phyloP scores from a whole-genome alignment of 1,139 yeast genomes.

The Pichiaceae sp. region DNA sequence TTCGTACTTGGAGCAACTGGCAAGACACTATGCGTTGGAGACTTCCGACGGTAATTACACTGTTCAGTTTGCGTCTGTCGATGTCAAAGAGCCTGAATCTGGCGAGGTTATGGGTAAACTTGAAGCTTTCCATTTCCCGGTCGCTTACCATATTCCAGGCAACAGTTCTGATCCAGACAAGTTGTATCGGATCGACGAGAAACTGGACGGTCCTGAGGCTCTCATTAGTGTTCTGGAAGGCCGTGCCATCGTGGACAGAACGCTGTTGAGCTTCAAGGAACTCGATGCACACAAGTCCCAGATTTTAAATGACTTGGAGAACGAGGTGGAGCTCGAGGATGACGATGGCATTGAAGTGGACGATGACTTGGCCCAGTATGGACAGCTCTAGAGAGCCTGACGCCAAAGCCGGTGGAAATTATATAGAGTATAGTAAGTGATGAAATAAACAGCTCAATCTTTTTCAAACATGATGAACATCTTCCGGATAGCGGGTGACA shows the following conservation, averaged over 20 bases:
- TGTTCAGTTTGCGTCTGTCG: conserved; percentile 13
- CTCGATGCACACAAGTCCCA: not conserved
- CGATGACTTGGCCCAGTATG: conserved; percentile 5
- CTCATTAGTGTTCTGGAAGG: not conserved
- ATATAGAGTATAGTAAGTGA: not conserved
- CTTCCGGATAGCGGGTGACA: conserved; percentile 41
- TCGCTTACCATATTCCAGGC: conserved; percentile 12
- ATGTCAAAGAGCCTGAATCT: conserved; percentile 11
- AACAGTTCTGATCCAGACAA: not conserved
- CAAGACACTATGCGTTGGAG: conserved; percentile 12
- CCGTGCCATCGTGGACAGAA: not conserved
- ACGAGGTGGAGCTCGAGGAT: conserved; percentile 4
- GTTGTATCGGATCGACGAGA: not conserved
- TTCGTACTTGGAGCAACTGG: conserved; percentile 17
- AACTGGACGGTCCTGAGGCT: not conserved
- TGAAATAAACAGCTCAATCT: not conserved
- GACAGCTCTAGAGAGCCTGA: conserved; percentile 2
- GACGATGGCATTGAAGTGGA: conserved; percentile 10
- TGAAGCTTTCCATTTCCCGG: conserved; percentile 15
- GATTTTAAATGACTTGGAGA: not conserved
- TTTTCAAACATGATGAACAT: conserved; percentile 19
- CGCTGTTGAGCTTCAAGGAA: not conserved
- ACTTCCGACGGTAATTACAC: conserved; percentile 8
- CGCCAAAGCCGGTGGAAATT: not conserved
- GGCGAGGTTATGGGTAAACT: conserved; percentile 10